Base-by-base conservation (phyloP, 192 early-diverging fungal genomes). In the Linderina pennispora region DNA sequence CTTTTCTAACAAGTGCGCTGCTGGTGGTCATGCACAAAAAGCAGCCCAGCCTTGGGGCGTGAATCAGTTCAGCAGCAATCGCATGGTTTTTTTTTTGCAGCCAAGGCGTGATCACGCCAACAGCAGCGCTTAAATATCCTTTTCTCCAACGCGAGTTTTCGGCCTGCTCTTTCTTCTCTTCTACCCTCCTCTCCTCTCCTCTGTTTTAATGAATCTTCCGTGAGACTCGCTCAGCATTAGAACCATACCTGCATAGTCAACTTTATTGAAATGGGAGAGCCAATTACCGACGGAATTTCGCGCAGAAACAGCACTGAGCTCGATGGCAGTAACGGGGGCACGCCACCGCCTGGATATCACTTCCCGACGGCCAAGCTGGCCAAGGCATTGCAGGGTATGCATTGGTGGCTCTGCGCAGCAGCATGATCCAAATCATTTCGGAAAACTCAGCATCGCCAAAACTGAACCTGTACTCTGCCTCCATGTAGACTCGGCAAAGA, bases 221-320 rank as follows among this genome's bases (percentile, higher is more conserved):
- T 10, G 7, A n/a, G n/a, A n/a, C n/a, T n/a, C n/a, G n/a, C n/a
- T n/a, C n/a, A n/a, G n/a, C n/a, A n/a, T n/a, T n/a, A n/a, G n/a
- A n/a, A n/a, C n/a, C n/a, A n/a, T n/a, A n/a, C n/a, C n/a, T n/a
- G n/a, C n/a, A n/a, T n/a, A n/a, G n/a, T n/a, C n/a, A n/a, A n/a
- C 33, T 40, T 32, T 17, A 31, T 49, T 41, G 20, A 17, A 51
- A 68, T 68, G 65, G 48, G 57, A 22, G 65, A 68, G 35, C 58
- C 69, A 50, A 73, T 73, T 62, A 73, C 69, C 4, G 69, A 73
- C 48, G 69, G 69, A 32, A 65, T 73, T 54, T 54, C 62, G 8
- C 53, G 53, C 22, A 47, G 42, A 24, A 40, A 49, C 47, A 47
- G 48, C 33, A 50, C 45, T 8, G 50, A 61, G 26, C 18, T 31